Percentiles rank a stretch among this genome's conserved stretches.
Conservation (phyloP, 2,329 filamentous ascomycete genomes). For the Xylaria sp. region DNA sequence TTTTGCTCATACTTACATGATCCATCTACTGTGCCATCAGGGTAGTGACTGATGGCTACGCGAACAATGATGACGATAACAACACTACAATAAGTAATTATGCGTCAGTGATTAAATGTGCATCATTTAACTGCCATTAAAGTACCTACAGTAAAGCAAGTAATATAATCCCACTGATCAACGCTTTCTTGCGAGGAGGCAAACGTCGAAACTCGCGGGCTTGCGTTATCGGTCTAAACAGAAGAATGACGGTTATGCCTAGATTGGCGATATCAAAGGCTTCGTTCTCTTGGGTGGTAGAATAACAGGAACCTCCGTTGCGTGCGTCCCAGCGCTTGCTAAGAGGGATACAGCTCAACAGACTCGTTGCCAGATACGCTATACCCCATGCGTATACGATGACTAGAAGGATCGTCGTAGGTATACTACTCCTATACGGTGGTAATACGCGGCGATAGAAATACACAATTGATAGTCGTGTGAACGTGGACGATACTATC, state of each 20-base stretch:
- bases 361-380: background rate
- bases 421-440: slow-evolving; percentile 5
- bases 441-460: slow-evolving; percentile 15
- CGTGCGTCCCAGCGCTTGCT: background rate
- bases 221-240: slow-evolving; percentile 1
- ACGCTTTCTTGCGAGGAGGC: background rate
- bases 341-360: slow-evolving; percentile 12
- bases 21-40: background rate
- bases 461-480: slow-evolving; percentile 14
- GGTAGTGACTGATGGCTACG: background rate
- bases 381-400: slow-evolving; percentile 16
- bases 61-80: background rate
- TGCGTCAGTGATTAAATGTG: background rate
- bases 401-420: slow-evolving; percentile 1
- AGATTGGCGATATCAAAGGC: slow-evolving; percentile 11
- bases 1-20: background rate
- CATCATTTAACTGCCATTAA: background rate
- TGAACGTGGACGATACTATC: slow-evolving; percentile 1
- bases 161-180: background rate
- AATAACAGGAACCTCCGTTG: background rate
- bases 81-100: background rate
- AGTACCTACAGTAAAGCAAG: slow-evolving; percentile 1
- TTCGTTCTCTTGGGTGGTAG: slow-evolving; percentile 3
- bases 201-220: slow-evolving; percentile 1
- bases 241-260: background rate